Conservation (phyloP, 2,329 filamentous ascomycete species). For the Hymenoscyphus linearis region DNA sequence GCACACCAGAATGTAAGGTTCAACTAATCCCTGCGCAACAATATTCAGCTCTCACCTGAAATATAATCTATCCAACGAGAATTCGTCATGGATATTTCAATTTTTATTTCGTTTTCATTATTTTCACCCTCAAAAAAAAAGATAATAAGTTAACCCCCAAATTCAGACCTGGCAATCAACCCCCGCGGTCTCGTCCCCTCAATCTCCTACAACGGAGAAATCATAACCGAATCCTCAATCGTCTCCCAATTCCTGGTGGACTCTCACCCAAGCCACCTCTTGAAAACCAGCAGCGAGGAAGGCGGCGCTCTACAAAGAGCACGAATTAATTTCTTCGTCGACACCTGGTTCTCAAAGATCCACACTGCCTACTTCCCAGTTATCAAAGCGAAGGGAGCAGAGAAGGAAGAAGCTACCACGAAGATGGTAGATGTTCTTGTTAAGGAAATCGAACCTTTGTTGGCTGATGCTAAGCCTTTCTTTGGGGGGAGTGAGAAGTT, state of each 20-base stretch:
- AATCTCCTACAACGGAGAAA: conserved; percentile 59
- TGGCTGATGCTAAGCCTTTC: conserved; percentile 52
- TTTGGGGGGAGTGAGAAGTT: conserved; percentile 59
- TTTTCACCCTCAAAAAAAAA: no score
- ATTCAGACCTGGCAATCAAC: conserved; percentile 70
- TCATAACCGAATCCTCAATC: conserved; percentile 68
- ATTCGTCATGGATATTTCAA: no score
- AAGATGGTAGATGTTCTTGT: conserved; percentile 51
- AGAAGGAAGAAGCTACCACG: conserved; percentile 45
- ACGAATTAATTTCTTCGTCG: conserved; percentile 65
- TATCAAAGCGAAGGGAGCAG: conserved; percentile 36
- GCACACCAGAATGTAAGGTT: conserved; percentile 41
- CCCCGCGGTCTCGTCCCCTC: conserved; percentile 73
- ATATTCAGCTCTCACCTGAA: no score
- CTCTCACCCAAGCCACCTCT: conserved; percentile 60
- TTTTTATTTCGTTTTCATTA: background rate
- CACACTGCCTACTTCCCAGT: conserved; percentile 43
- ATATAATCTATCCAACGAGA: no score
- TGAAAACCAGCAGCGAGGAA: conserved; percentile 48
- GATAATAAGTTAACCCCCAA: conserved; percentile 28
- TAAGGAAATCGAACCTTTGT: conserved; percentile 70
- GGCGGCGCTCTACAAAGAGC: conserved; percentile 58
- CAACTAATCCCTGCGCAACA: background rate
- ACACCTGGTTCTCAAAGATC: conserved; percentile 62
- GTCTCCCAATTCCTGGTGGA: conserved; percentile 70